These are phyloP conservation scores for Madurella fahalii DNA, from an alignment of 2,329 filamentous ascomycete genomes.

Conservation along the genomic window DNA sequence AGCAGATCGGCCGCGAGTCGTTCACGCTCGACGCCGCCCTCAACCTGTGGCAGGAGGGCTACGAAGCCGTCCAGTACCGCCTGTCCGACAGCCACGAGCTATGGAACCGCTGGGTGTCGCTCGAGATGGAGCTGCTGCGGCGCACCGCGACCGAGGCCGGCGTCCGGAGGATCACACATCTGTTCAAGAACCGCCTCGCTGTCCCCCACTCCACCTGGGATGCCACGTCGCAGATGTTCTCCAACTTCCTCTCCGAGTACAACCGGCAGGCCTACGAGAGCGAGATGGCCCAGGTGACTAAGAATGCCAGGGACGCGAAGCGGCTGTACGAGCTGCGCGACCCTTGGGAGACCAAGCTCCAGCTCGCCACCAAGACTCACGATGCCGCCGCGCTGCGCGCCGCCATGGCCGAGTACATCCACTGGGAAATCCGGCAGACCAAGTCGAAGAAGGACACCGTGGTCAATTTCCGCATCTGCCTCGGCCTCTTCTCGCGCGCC, in stretches of 20 bases:
- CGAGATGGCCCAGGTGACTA: slow-evolving; percentile 65
- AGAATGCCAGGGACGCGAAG: slow-evolving; percentile 60
- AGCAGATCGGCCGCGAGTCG: slow-evolving; percentile 62
- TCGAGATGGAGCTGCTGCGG: slow-evolving; percentile 65
- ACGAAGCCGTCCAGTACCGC: slow-evolving; percentile 68
- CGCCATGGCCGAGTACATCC: slow-evolving; percentile 65
- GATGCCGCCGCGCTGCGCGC: slow-evolving; percentile 53
- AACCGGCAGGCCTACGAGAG: slow-evolving; percentile 67
- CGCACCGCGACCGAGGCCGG: slow-evolving; percentile 51
- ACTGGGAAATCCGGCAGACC: slow-evolving; percentile 71
- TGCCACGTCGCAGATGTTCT: slow-evolving; percentile 70
- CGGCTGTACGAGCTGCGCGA: slow-evolving; percentile 61
- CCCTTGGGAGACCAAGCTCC: slow-evolving; percentile 62
- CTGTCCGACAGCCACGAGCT: slow-evolving; percentile 72
- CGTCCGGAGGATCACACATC: slow-evolving; percentile 61
- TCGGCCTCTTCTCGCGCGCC: slow-evolving; percentile 74
- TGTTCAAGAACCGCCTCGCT: slow-evolving; percentile 66
- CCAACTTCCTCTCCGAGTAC: slow-evolving; percentile 68
- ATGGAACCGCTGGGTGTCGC: slow-evolving; percentile 74
- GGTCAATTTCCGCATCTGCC: slow-evolving; percentile 46
- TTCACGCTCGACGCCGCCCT: slow-evolving; percentile 66
- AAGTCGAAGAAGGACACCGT: slow-evolving; percentile 47
- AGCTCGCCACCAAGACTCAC: slow-evolving; percentile 51
- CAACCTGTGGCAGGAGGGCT: slow-evolving; percentile 67
- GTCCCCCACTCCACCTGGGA: slow-evolving; percentile 74